These are phyloP conservation scores for Fistulinella staudtii DNA, from an alignment of 1,284 basidiomycete genomes.

Conservation along the genomic window DNA sequence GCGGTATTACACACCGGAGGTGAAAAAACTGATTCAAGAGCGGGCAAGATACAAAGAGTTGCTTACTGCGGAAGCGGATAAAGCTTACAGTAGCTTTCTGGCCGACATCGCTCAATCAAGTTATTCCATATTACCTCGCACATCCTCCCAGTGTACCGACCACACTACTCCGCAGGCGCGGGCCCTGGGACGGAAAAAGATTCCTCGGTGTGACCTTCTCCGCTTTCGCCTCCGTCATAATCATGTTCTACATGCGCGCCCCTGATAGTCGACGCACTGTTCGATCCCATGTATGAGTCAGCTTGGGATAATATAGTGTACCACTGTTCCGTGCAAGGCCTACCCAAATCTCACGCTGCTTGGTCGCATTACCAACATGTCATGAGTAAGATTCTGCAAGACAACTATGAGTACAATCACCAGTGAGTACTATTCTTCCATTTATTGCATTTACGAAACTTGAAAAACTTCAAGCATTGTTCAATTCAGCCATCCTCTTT, in stretches of 20 bases:
- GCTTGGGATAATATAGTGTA: too few species aligned
- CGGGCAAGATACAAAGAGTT: slow-evolving; percentile 77
- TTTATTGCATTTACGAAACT: too few species aligned
- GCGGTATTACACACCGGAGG: slow-evolving; percentile 81
- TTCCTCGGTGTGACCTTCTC: slow-evolving; percentile 8
- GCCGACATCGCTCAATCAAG: slow-evolving; percentile 60
- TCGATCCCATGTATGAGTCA: slow-evolving; percentile 14
- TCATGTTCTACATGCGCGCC: slow-evolving; percentile 11
- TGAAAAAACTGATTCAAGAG: slow-evolving; percentile 66
- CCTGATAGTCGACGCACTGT: slow-evolving; percentile 19
- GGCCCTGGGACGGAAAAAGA: slow-evolving; percentile 29
- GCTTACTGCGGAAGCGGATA: slow-evolving; percentile 63
- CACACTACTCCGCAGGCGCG: slow-evolving; percentile 39
- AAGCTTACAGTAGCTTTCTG: slow-evolving; percentile 69
- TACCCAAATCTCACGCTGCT: too few species aligned
- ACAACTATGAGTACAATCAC: too few species aligned
- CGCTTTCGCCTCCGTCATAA: slow-evolving; percentile 9
- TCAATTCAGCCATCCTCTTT: slow-evolving; percentile 15
- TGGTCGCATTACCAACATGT: too few species aligned
- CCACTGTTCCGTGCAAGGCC: too few species aligned
- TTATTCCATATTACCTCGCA: slow-evolving; percentile 68
- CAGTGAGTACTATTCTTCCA: too few species aligned
- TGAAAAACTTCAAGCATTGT: too few species aligned
- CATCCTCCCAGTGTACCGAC: too few species aligned
- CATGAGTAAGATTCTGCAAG: too few species aligned